Conservation (phyloP, 805 yeast species). For the Wickerhamiella bombiphila region DNA sequence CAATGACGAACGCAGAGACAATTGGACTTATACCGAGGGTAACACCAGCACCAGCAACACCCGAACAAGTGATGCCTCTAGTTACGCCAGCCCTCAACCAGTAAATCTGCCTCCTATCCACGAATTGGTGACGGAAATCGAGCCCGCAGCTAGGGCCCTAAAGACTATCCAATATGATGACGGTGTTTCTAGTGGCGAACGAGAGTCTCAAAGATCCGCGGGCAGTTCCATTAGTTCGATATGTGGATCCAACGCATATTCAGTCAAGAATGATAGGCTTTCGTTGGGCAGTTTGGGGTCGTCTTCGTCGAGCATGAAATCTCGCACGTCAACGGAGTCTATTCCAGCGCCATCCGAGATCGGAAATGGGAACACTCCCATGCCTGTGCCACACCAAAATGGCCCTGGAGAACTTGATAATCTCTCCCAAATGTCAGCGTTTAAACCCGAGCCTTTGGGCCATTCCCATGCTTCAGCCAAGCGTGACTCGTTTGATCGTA, state of each 20-base stretch:
- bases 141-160: conserved; percentile 11
- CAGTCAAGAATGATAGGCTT: no score
- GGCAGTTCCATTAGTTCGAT: not conserved
- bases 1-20: not conserved
- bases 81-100: not conserved
- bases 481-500: not conserved
- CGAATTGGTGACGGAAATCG: conserved; percentile 16
- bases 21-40: no score
- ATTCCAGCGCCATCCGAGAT: no score
- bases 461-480: not conserved
- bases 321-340: not conserved
- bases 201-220: not conserved
- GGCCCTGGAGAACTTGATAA: not conserved
- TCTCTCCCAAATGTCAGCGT: not conserved
- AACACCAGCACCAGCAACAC: not conserved
- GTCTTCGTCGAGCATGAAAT: not conserved
- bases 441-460: not conserved
- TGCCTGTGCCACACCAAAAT: no score
- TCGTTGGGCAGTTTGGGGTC: not conserved
- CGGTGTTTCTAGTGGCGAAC: not conserved
- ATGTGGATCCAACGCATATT: not conserved
- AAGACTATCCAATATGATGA: not conserved
- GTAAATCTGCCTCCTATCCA: conserved; percentile 16
- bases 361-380: not conserved
- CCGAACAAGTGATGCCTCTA: not conserved